phyloP scores from a whole-genome alignment of 2,329 filamentous ascomycete genomes.

The Emmonsia crescens region DNA sequence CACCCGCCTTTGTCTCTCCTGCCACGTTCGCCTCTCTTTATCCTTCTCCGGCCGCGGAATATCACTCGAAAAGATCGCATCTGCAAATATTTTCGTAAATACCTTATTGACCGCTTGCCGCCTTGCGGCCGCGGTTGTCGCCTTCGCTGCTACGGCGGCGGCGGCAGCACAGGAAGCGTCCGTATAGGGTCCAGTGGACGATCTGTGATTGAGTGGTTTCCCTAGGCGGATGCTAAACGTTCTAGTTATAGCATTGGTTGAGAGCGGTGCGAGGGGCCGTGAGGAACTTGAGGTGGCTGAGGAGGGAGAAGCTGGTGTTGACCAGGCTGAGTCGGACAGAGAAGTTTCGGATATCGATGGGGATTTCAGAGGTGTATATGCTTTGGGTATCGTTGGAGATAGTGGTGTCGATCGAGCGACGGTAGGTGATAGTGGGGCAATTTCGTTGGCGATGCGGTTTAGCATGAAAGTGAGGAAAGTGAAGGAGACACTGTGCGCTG shows the following conservation, averaged over 20 bases:
- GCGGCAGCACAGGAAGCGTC: slow-evolving; percentile 14
- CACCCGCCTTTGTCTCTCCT: slow-evolving; percentile 55
- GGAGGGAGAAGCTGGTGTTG: slow-evolving; percentile 20
- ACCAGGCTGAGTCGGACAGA: slow-evolving; percentile 21
- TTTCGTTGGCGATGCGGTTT: slow-evolving; percentile 46
- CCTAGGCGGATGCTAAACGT: slow-evolving; percentile 9
- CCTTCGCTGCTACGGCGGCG: slow-evolving; percentile 8
- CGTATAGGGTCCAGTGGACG: slow-evolving; percentile 4
- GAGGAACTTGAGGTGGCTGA: background rate
- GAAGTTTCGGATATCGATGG: slow-evolving; percentile 12
- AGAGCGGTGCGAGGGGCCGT: slow-evolving; percentile 1
- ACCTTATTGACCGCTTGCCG: slow-evolving; percentile 49
- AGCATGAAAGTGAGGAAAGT: slow-evolving; percentile 77
- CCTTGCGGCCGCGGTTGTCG: slow-evolving; percentile 37
- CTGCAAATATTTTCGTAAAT: slow-evolving; percentile 56
- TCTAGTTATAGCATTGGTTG: background rate
- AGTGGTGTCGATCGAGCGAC: slow-evolving; percentile 11
- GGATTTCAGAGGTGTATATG: slow-evolving; percentile 17
- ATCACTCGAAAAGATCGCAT: slow-evolving; percentile 47
- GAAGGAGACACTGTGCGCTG: slow-evolving; percentile 79
- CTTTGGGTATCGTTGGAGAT: slow-evolving; percentile 10
- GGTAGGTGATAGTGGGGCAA: slow-evolving; percentile 31
- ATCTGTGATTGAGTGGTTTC: slow-evolving; percentile 5
- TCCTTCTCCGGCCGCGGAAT: slow-evolving; percentile 34
- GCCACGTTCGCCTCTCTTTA: slow-evolving; percentile 49